Conservation (phyloP, 257 asterid species). For the Prunella vulgaris region DNA sequence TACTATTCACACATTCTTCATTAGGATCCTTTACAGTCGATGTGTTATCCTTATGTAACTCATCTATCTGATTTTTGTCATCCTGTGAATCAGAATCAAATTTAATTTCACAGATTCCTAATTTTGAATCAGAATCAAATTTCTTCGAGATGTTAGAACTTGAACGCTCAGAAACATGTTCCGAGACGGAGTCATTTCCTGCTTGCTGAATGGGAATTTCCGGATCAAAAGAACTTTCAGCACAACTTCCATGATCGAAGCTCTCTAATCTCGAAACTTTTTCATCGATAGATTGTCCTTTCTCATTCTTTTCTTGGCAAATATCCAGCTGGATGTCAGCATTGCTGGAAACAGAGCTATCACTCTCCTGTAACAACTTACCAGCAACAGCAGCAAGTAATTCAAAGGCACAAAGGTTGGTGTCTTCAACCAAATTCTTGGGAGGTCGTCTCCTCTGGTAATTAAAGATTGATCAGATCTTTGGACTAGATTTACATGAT, state of each 20-base stretch:
- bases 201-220: slow-evolving; percentile 28
- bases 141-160: slow-evolving; percentile 39
- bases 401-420: slow-evolving; percentile 81
- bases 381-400: slow-evolving; percentile 96
- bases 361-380: slow-evolving; percentile 77
- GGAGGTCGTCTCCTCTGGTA: slow-evolving; percentile 54
- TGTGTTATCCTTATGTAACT: slow-evolving; percentile 24
- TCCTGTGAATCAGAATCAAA: slow-evolving; percentile 18
- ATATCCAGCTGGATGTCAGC: slow-evolving; percentile 34
- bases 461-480: slow-evolving; percentile 19
- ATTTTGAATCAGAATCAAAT: slow-evolving; percentile 41
- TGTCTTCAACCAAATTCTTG: slow-evolving; percentile 42
- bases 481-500: slow-evolving; percentile 9
- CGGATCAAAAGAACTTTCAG: slow-evolving; percentile 60
- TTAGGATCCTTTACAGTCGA: slow-evolving; percentile 51
- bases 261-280: slow-evolving; percentile 46
- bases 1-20: slow-evolving; percentile 53
- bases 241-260: slow-evolving; percentile 75
- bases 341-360: slow-evolving; percentile 82
- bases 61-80: background rate
- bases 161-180: slow-evolving; percentile 25
- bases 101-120: slow-evolving; percentile 30
- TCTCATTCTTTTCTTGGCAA: slow-evolving; percentile 28
- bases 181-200: background rate
- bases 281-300: slow-evolving; percentile 32